These are phyloP conservation scores for Aspergillus sojae DNA, from an alignment of 2,329 filamentous ascomycete species.

Conservation along the genomic window DNA sequence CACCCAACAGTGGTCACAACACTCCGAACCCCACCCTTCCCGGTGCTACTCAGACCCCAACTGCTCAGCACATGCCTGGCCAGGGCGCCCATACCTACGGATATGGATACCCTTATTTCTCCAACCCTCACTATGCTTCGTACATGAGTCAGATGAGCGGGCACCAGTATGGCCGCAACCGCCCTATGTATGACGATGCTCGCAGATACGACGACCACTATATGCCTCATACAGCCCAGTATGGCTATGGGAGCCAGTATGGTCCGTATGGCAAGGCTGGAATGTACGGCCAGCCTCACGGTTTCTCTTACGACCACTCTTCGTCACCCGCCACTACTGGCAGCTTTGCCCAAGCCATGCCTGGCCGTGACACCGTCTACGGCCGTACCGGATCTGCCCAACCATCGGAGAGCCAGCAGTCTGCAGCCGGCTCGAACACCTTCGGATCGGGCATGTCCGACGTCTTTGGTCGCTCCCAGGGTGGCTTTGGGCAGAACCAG, in stretches of 20 bases:
- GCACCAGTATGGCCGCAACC: conserved; percentile 51
- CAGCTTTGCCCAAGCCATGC: conserved; percentile 44
- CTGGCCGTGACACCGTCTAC: conserved; percentile 61
- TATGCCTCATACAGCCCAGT: conserved; percentile 54
- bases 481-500: conserved; percentile 60
- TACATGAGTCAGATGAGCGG: conserved; percentile 61
- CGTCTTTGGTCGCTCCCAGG: conserved; percentile 61
- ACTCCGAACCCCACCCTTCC: conserved; percentile 79
- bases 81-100: conserved; percentile 59
- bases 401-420: conserved; percentile 57
- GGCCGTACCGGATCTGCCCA: conserved; percentile 61
- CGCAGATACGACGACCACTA: conserved; percentile 53
- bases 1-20: conserved; percentile 86
- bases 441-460: conserved; percentile 58
- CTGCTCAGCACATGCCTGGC: conserved; percentile 55
- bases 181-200: conserved; percentile 54
- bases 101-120: conserved; percentile 63
- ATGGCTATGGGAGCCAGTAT: conserved; percentile 56
- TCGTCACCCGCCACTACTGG: conserved; percentile 65
- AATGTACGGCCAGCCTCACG: conserved; percentile 67
- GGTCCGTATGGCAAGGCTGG: conserved; percentile 58
- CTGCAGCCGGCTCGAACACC: conserved; percentile 51
- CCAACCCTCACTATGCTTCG: conserved; percentile 62
- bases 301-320: conserved; percentile 66
- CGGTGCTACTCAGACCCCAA: conserved; percentile 57